phyloP scores from a whole-genome alignment of 2,329 filamentous ascomycete genomes.

The Chrysoporthe puriensis region DNA sequence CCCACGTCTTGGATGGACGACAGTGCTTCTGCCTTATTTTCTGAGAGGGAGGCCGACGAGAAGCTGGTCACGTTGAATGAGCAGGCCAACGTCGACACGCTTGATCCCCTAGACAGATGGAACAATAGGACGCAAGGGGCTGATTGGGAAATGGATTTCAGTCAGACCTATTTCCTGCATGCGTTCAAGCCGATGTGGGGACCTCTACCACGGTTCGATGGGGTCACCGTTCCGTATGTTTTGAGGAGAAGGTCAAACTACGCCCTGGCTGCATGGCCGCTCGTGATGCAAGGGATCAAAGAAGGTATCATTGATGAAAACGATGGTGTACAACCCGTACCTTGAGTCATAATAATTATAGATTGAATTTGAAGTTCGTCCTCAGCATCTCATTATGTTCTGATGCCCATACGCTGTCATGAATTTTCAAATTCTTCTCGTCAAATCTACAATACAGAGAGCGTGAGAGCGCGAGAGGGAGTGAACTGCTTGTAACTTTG shows the following conservation, averaged over 20 bases:
- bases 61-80: neutral
- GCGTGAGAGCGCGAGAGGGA: too few species aligned
- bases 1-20: slow-evolving; percentile 33
- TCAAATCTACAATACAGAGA: neutral
- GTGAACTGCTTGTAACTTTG: too few species aligned
- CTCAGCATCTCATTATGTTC: neutral
- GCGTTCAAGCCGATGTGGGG: slow-evolving; percentile 24
- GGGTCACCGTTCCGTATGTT: slow-evolving; percentile 14
- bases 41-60: slow-evolving; percentile 5
- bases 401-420: too few species aligned
- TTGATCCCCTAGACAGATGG: slow-evolving; percentile 14
- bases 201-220: slow-evolving; percentile 23
- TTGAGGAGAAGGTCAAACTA: slow-evolving; percentile 23
- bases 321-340: neutral
- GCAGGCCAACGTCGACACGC: slow-evolving; percentile 10
- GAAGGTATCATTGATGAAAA: slow-evolving; percentile 21
- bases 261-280: slow-evolving; percentile 33
- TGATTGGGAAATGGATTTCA: slow-evolving; percentile 28
- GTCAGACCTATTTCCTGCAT: slow-evolving; percentile 30
- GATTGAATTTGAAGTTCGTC: neutral
- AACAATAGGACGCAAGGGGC: neutral
- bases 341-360: neutral
- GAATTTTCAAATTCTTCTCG: neutral
- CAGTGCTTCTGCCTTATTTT: slow-evolving; percentile 15
- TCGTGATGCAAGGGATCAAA: slow-evolving; percentile 30